Base-by-base conservation (phyloP, 805 yeast species). In the Ogataea trehalophila region DNA sequence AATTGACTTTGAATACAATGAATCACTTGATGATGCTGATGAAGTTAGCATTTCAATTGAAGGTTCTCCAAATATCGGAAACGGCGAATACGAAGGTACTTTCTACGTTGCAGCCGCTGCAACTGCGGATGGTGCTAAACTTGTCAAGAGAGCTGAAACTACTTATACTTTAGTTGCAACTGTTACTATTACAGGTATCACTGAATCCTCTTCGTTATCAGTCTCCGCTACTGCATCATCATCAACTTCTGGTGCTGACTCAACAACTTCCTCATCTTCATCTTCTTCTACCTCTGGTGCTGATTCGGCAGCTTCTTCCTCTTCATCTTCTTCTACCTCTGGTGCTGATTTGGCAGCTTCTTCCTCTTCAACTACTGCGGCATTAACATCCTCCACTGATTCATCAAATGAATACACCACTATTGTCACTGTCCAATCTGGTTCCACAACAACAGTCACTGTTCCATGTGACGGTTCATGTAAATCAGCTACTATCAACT, bases 381-480 rank as follows among this genome's bases (percentile, higher is more conserved):
- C 37, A 35, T 35, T 17, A 8, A 8, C 16, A 9, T 13, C 16
- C 2, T 35, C 39, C 9, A 7, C 39, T 33, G 16, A 16, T 9
- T 29, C 45, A 17, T 6, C 31, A 20, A 41, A 38, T 16, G 47
- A 44, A 1, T 42, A 42, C 34, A 48, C 48, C 18, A 51, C 50
- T 15, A 47, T 48, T 29, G 44, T 37, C 6, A 51, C 50, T 38
- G 22, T n/a, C 4, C 31, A 31, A 22, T 7, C 16, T 4, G 41
- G 41, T 29, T 36, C 39, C 2, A 34, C 47, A 2, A 52, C 56
- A 6, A 52, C 54, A 20, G 53, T 52, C 18, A 54, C 56, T 22
- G 56, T 52, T 38, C 38, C 56, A 16, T 49, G 54, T 41, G 41
- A 47, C 36, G 50, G 53, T 17, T 29, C 41, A 7, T 54, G 57